Conservation (phyloP, 2,329 filamentous ascomycete genomes). For the Dendrostoma leiphaemia region DNA sequence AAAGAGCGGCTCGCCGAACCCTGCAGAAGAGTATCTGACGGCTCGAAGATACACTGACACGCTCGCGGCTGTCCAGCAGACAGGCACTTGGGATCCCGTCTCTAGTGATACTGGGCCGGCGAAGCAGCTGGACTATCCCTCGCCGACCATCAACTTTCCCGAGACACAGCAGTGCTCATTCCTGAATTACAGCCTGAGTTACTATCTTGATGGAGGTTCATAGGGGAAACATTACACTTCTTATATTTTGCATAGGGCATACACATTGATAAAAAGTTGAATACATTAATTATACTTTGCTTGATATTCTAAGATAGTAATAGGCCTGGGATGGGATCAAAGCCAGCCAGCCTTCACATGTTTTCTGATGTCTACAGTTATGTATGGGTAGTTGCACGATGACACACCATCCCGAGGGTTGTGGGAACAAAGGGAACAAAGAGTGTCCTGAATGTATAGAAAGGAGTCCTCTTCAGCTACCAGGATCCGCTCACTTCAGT, state of each 20-base stretch:
- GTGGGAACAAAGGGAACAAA: no score
- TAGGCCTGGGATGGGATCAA: no score
- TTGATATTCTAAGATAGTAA: no score
- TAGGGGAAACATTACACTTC: neutral
- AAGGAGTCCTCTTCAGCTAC: no score
- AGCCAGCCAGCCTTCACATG: no score
- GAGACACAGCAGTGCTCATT: conserved; percentile 10
- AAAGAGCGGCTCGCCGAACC: conserved; percentile 11
- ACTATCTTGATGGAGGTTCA: conserved; percentile 11
- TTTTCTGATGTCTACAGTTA: no score
- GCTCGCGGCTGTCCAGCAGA: conserved; percentile 1
- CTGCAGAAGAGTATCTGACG: conserved; percentile 3
- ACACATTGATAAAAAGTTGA: no score
- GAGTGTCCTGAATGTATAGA: no score
- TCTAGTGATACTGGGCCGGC: neutral
- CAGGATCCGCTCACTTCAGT: no score
- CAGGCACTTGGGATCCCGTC: conserved; percentile 12
- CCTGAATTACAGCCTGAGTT: conserved; percentile 10
- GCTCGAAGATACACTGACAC: conserved; percentile 8
- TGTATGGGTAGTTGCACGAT: no score
- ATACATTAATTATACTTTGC: no score
- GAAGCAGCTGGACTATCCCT: conserved; percentile 12
- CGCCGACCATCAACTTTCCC: conserved; percentile 5
- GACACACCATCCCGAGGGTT: no score
- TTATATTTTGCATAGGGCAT: neutral